Conservation (phyloP, 305 asterid species). For the Petunia hybrid region DNA sequence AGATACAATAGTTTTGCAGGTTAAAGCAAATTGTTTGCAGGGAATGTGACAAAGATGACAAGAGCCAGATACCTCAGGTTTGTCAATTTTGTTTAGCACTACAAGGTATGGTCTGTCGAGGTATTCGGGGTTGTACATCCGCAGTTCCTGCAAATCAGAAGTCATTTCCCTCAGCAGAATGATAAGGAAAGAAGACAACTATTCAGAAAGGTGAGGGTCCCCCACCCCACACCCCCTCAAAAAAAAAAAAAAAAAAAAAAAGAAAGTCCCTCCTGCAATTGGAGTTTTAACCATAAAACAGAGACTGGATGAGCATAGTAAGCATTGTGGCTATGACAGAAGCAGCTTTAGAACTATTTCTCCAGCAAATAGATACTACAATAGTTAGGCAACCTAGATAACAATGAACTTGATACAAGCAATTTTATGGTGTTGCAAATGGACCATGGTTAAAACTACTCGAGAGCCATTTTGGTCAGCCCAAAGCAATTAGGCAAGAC, state of each 20-base stretch:
- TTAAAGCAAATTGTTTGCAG: conserved; percentile 14
- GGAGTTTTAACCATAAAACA: neutral
- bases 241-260: too few relatives aligned
- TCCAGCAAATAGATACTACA: neutral
- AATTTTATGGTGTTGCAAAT: neutral
- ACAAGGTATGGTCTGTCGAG: conserved; percentile 90
- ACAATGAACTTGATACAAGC: neutral
- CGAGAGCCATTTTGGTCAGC: neutral
- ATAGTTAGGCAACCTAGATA: neutral
- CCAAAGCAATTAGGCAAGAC: neutral
- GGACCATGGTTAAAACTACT: neutral
- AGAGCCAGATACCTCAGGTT: conserved; percentile 64
- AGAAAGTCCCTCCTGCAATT: neutral
- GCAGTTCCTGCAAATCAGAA: conserved; percentile 73
- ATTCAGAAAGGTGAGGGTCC: neutral
- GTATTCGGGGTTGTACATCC: conserved; percentile 96
- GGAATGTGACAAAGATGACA: neutral
- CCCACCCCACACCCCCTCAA: neutral
- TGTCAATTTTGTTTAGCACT: conserved; percentile 85
- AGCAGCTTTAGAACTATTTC: neutral
- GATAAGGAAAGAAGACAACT: neutral
- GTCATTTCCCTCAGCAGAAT: neutral
- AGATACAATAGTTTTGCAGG: neutral
- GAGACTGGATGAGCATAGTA: neutral
- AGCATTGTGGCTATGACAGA: neutral